phyloP scores from a whole-genome alignment of 1,139 yeast genomes.

The Yamadazyma friedrichii region DNA sequence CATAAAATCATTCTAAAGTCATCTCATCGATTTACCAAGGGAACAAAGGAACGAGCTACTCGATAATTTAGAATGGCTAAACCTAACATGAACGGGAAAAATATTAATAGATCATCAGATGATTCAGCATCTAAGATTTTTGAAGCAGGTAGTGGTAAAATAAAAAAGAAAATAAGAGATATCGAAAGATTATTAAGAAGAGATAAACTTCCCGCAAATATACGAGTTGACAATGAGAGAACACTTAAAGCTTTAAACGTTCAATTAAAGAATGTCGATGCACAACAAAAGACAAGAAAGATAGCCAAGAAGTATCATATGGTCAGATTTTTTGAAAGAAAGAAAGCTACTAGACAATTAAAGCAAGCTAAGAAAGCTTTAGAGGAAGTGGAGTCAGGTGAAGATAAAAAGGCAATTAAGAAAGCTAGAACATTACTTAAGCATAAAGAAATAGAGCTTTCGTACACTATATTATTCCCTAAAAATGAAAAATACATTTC shows the following conservation, averaged over 20 bases:
- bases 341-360: conserved; percentile 78
- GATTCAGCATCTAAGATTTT: conserved; percentile 18
- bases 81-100: not conserved
- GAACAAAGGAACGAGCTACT: not conserved
- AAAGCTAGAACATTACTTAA: conserved; percentile 50
- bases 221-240: conserved; percentile 80
- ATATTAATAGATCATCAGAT: not conserved
- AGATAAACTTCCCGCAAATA: conserved; percentile 69
- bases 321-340: conserved; percentile 88
- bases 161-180: conserved; percentile 86
- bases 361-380: conserved; percentile 58
- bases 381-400: conserved; percentile 38
- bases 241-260: conserved; percentile 70
- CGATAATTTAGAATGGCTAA: not conserved
- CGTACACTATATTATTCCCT: conserved; percentile 79
- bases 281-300: conserved; percentile 51
- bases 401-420: conserved; percentile 51
- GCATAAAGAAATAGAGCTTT: conserved; percentile 69
- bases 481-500: conserved; percentile 78
- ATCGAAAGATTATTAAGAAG: conserved; percentile 66
- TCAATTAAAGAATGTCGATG: conserved; percentile 60
- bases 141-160: conserved; percentile 48
- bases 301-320: conserved; percentile 83
- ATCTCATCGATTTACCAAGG: not conserved
- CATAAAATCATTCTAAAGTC: not conserved